These are phyloP conservation scores for Microcera coccophila DNA, from an alignment of 2,329 filamentous ascomycete species.

Conservation along the genomic window DNA sequence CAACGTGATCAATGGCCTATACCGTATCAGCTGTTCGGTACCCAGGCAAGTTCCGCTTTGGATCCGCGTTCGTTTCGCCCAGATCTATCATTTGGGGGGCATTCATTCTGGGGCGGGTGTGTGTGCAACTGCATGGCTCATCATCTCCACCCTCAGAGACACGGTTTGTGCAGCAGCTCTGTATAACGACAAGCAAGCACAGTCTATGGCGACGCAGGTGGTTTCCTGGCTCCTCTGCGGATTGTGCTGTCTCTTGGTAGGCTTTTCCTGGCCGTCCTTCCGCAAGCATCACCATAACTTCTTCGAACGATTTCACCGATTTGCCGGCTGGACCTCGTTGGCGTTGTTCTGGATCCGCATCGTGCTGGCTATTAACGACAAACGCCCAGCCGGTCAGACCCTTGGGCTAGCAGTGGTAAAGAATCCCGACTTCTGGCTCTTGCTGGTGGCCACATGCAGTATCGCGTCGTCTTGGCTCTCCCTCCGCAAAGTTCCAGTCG, in stretches of 20 bases:
- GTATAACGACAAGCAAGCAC: constrained; percentile 26
- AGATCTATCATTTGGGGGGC: constrained; percentile 51
- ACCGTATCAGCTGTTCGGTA: constrained; percentile 43
- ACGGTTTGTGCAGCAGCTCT: constrained; percentile 34
- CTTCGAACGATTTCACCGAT: constrained; percentile 70
- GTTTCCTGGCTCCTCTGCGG: constrained; percentile 56
- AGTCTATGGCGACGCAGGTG: constrained; percentile 41
- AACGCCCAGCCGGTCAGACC: constrained; percentile 31
- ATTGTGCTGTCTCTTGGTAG: constrained; percentile 57
- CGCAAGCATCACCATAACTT: constrained; percentile 61
- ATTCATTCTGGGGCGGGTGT: constrained; percentile 49
- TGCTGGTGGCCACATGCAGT: constrained; percentile 59
- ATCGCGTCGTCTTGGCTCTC: constrained; percentile 70
- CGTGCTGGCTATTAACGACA: constrained; percentile 50
- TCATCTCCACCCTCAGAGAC: constrained; percentile 40
- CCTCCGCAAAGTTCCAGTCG: constrained; percentile 64
- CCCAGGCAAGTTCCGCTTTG: constrained; percentile 45
- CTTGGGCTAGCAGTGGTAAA: constrained; percentile 36
- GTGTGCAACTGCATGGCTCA: constrained; percentile 47
- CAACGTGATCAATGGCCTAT: constrained; percentile 49
- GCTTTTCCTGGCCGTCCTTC: constrained; percentile 60
- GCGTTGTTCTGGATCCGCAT: constrained; percentile 62
- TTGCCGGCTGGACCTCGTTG: constrained; percentile 66
- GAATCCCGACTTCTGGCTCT: constrained; percentile 60
- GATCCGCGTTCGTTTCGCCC: constrained; percentile 45